Evolutionary conservation across 1,284 basidiomycete species (phyloP).

Genomic region (Sporisorium graminicola): DNA sequence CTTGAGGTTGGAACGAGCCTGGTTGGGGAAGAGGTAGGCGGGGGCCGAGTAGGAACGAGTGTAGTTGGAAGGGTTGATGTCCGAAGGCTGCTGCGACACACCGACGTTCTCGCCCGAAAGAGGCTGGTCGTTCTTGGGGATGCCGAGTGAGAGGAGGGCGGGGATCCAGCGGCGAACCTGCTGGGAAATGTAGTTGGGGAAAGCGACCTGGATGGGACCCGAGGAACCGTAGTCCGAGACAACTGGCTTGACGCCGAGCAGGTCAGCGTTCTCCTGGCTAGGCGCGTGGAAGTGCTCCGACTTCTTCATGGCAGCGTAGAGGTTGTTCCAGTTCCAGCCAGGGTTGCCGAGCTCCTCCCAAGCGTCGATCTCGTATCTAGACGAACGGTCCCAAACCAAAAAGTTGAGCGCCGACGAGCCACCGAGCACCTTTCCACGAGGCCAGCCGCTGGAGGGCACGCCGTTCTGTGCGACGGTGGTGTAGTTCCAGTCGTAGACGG

Average conservation of each 20-base stretch:
- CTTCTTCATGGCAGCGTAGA: constrained; percentile 71
- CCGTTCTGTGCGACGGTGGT: constrained; percentile 53
- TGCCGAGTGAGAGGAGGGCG: constrained; percentile 50
- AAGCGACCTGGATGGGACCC: constrained; percentile 65
- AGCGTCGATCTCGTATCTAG: constrained; percentile 65
- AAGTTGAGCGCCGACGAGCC: constrained; percentile 69
- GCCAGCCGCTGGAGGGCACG: constrained; percentile 51
- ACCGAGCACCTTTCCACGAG: constrained; percentile 68
- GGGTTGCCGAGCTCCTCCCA: constrained; percentile 61
- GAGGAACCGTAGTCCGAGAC: constrained; percentile 59
- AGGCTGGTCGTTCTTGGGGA: constrained; percentile 52
- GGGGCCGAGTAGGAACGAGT: constrained; percentile 64
- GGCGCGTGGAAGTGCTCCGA: constrained; percentile 64
- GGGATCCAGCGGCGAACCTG: constrained; percentile 55
- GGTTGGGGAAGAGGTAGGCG: constrained; percentile 63
- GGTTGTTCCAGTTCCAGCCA: constrained; percentile 69
- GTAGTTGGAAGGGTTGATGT: constrained; percentile 62
- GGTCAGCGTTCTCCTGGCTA: constrained; percentile 49
- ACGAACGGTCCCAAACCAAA: constrained; percentile 68
- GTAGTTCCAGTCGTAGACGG: constrained; percentile 61
- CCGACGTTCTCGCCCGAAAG: constrained; percentile 62
- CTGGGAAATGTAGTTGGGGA: constrained; percentile 61
- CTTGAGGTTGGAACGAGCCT: constrained; percentile 53
- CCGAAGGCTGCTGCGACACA: constrained; percentile 59
- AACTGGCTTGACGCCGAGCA: constrained; percentile 53